A percentile compares a stretch with the other conserved stretches of the same genome.
Conservation (phyloP, 345 rosid species). For the Angophora floribunda region DNA sequence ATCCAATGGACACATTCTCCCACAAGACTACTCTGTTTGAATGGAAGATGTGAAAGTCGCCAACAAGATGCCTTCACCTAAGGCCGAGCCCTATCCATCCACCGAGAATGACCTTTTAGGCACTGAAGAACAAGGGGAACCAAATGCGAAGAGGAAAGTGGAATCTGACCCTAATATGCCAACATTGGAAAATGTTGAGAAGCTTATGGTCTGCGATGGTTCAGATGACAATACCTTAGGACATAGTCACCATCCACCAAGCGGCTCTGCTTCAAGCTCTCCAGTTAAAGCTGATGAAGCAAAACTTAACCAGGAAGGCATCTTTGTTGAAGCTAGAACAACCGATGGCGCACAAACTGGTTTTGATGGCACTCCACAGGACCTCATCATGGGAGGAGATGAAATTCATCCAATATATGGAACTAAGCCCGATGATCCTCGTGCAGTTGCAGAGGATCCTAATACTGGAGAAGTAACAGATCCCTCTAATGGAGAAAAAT, state of each 20-base stretch:
- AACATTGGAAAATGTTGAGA: not conserved
- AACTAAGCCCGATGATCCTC: not conserved
- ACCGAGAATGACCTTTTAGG: not conserved
- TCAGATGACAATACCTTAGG: not conserved
- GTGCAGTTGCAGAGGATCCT: not conserved
- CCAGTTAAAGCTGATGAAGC: not conserved
- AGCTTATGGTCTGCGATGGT: not conserved
- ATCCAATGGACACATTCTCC: not conserved
- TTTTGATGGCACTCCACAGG: not conserved
- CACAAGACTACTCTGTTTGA: not conserved
- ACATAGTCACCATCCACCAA: not conserved
- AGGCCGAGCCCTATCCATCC: not conserved
- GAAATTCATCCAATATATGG: constrained; percentile 7
- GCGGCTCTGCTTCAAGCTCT: not conserved
- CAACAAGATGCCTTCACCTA: not conserved
- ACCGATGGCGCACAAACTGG: not conserved
- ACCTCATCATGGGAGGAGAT: not conserved
- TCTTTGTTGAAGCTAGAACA: not conserved
- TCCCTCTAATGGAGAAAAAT: not conserved
- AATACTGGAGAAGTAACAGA: not conserved
- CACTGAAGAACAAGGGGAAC: not conserved
- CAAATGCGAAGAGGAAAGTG: not conserved
- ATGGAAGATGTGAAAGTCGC: not conserved
- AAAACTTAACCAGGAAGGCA: not conserved
- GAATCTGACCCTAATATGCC: not conserved